A percentile compares a stretch with the other conserved stretches of the same genome.
Conservation (phyloP, 140 eudicot species). For the Erigeron philadelphicus region DNA sequence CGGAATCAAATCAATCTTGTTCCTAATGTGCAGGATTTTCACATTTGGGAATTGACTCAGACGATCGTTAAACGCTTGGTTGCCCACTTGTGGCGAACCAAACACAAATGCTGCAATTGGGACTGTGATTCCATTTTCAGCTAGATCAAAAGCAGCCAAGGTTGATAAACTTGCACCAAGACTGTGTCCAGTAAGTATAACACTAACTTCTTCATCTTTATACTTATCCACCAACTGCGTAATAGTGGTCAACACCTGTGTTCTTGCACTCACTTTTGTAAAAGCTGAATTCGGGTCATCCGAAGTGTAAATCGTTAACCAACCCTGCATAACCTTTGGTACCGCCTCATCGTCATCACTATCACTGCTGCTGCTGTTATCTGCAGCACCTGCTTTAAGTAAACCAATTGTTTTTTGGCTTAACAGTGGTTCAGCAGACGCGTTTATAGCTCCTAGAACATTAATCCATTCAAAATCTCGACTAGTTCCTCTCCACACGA, state of each 20-base stretch:
- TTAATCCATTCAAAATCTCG: conserved; percentile 72
- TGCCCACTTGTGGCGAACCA: conserved; percentile 85
- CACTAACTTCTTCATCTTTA: conserved; percentile 50
- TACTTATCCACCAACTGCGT: conserved; percentile 35
- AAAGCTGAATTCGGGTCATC: conserved; percentile 60
- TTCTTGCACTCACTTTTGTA: conserved; percentile 64
- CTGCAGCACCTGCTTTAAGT: background rate
- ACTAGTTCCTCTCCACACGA: conserved; percentile 72
- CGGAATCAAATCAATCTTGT: conserved; percentile 69
- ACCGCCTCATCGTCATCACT: conserved; percentile 30
- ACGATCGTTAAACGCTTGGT: conserved; percentile 56
- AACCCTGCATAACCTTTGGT: conserved; percentile 73
- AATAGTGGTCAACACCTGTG: conserved; percentile 47
- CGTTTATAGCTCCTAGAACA: conserved; percentile 51
- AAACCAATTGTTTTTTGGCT: conserved; percentile 19
- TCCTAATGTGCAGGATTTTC: conserved; percentile 59
- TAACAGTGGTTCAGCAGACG: conserved; percentile 48
- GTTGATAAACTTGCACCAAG: conserved; percentile 68
- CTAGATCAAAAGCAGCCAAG: conserved; percentile 67
- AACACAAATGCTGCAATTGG: conserved; percentile 68
- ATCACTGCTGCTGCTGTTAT: conserved; percentile 16
- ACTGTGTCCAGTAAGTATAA: conserved; percentile 65
- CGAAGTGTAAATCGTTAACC: conserved; percentile 69
- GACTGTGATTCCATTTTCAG: conserved; percentile 54
- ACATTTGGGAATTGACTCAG: conserved; percentile 40